Conservation (phyloP, 179 eudicot species). For the Kewa caespitosa region DNA sequence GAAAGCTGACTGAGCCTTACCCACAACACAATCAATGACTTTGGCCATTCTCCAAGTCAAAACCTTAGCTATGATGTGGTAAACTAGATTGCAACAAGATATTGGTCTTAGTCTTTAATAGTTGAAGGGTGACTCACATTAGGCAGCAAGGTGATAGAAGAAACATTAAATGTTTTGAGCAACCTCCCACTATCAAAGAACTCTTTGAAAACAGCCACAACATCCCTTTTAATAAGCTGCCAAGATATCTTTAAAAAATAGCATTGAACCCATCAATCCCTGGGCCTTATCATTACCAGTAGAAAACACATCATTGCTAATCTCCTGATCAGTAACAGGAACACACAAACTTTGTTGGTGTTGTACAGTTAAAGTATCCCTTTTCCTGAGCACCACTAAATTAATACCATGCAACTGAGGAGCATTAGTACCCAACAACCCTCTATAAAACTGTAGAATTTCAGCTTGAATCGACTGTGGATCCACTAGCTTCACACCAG, state of each 20-base stretch:
- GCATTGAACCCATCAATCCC: neutral
- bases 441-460: neutral
- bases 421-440: neutral
- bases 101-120: neutral
- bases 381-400: neutral
- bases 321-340: neutral
- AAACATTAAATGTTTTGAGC: neutral
- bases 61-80: neutral
- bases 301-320: neutral
- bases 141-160: neutral
- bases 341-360: neutral
- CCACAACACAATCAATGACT: neutral
- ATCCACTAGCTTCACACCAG: neutral
- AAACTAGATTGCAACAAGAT: neutral
- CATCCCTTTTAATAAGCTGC: neutral
- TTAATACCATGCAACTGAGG: no score
- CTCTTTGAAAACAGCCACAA: neutral
- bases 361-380: neutral
- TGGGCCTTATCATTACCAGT: neutral
- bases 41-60: neutral
- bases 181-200: neutral
- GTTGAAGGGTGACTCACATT: neutral
- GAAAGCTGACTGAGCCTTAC: neutral
- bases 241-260: neutral
- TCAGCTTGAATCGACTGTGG: neutral